Base-by-base conservation (phyloP, 192 early-diverging fungal genomes). In the Paraglomus brasilianum region DNA sequence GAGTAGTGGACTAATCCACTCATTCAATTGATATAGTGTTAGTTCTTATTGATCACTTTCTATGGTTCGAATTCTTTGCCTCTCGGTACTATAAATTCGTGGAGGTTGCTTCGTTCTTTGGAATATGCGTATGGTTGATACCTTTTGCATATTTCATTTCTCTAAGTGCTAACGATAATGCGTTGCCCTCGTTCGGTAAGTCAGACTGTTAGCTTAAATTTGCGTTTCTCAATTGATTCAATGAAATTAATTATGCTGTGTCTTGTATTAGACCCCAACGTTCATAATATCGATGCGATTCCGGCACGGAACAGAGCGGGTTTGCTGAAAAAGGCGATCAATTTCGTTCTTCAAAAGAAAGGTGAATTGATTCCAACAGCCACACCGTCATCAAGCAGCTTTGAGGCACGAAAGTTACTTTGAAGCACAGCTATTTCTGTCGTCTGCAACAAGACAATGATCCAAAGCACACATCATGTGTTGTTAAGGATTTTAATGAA, bases 1-100 rank as follows among this genome's bases (percentile, higher is more conserved):
- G 2, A 15, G 38, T 15, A 50, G 52, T 10, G 21, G 47, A 17
- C 21, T 22, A 15, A 5, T 39, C 42, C 48, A 49, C 21, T 10
- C 24, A 22, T 13, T 40, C 42, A 10, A 24, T 10, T 66, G 8
- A 17, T 11, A 38, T 56, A 89, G 88, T 81, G 1, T 74, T 98
- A 40, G 92, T 91, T 0, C 72, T 98, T 38, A 72, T 77, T n/a
- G 90, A 96, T 78, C 96, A 98, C 74, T 95, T 95, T 71, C 55
- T 91, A 62, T 98, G 95, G 95, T 98, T 98, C 78, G 84, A 88
- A 64, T 97, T 88, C 72, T 98, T 98, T 74, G 82, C 92, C 1
- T 70, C 74, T 17, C 76, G 84, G 40, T 83, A 89, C 64, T 88
- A 81, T 71, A 82, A 85, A 36, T 94, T 96, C 70, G 75, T 81